These are phyloP conservation scores for Chlorella sp. DNA, from an alignment of 139 green algal species.

Conservation along the genomic window DNA sequence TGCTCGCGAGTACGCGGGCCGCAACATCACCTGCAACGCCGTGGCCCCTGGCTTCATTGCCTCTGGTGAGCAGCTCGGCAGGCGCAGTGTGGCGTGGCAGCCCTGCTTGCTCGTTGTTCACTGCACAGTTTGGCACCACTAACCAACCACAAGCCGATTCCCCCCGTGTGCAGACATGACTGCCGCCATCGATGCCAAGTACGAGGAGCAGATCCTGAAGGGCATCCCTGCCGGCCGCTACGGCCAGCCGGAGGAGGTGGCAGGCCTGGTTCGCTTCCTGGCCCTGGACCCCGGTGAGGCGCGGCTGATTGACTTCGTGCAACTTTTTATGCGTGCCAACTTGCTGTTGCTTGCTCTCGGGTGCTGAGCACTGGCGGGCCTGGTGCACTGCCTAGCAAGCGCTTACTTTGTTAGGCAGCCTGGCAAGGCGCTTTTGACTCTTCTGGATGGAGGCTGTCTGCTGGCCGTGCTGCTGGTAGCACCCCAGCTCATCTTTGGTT, in stretches of 20 bases:
- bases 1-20: constrained; percentile 80
- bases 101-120: constrained; percentile 67
- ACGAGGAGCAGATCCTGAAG: constrained; percentile 87
- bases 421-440: no score
- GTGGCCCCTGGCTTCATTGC: constrained; percentile 93
- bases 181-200: constrained; percentile 86
- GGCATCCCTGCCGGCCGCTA: constrained; percentile 86
- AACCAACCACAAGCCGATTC: constrained; percentile 68
- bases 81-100: not conserved
- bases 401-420: no score
- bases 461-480: no score
- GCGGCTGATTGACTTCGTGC: no score
- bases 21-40: constrained; percentile 87
- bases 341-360: not conserved
- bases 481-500: no score
- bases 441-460: no score
- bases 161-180: constrained; percentile 78
- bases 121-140: constrained; percentile 70
- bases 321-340: no score
- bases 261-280: constrained; percentile 89
- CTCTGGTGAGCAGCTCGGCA: constrained; percentile 35
- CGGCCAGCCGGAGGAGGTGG: constrained; percentile 90
- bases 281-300: constrained; percentile 86
- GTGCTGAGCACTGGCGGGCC: no score
- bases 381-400: not conserved